These are phyloP conservation scores for Brassica carinata DNA, from an alignment of 345 rosid genomes.

Conservation along the genomic window DNA sequence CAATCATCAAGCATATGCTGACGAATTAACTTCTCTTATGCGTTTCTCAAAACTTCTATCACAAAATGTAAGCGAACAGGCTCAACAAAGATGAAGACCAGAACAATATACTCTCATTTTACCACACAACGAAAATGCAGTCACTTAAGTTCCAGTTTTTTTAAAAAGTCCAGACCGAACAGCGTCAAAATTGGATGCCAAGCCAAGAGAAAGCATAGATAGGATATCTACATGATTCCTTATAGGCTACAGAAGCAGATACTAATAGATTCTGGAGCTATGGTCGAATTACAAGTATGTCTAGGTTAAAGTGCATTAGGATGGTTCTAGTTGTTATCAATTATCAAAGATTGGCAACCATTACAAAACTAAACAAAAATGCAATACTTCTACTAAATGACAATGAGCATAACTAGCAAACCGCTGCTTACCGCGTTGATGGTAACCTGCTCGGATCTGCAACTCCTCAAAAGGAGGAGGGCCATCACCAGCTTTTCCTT, in stretches of 20 bases:
- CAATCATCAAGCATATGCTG: slow-evolving; percentile 28
- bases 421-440: slow-evolving; percentile 34
- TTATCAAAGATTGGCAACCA: too few species aligned
- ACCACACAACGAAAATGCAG: slow-evolving; percentile 6
- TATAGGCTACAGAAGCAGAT: not conserved
- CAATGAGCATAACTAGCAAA: not conserved
- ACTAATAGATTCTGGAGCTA: not conserved
- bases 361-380: not conserved
- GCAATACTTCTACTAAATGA: not conserved
- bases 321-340: too few species aligned
- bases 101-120: not conserved
- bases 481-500: slow-evolving; percentile 56
- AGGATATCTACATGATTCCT: not conserved
- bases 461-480: slow-evolving; percentile 91
- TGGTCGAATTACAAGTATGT: not conserved
- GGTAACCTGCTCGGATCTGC: slow-evolving; percentile 51
- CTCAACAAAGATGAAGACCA: not conserved
- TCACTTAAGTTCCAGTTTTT: not conserved
- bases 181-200: not conserved
- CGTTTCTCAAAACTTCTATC: slow-evolving; percentile 14
- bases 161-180: not conserved
- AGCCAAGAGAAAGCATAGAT: not conserved
- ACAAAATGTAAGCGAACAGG: not conserved
- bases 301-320: too few species aligned
- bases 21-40: not conserved